Base-by-base conservation (phyloP, 2,329 filamentous ascomycete genomes). In the Stagonosporopsis cucurbitacearum region DNA sequence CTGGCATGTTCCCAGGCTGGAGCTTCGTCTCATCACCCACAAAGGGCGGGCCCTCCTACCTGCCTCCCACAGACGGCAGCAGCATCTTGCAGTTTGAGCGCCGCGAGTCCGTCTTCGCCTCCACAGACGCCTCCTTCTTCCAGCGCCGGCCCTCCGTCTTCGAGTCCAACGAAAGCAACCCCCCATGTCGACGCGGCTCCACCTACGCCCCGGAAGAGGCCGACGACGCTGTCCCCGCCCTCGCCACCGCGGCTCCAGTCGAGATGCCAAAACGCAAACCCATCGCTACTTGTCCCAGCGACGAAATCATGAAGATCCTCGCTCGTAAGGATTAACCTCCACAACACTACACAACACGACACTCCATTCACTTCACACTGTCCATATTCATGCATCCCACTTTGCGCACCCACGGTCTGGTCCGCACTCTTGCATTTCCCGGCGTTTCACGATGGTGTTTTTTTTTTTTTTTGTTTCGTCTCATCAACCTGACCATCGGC, bases 281-380 rank as follows among this genome's bases (percentile, higher is more conserved):
- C 4, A 53, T 66, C 20, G 61, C 57, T 35, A 43, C 42, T 3
- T 63, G 64, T 37, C 66, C 64, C n/a, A 67, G 66, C 51, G 66
- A 68, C 15, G 66, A 65, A 32, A 67, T 68, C 26, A 64, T 64
- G 37, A 64, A 65, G 33, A 68, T 68, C 23, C 59, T 68, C 17
- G 66, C 64, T 39, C 50, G 64, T 58, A 55, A 62, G 47, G 62
- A 63, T 44, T 35, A 57, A 12, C 6, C 12, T 36, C 23, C 33
- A 25, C 3, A 7, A 30, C 26, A 30, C 26, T 11, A 30, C 9
- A 7, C 4, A 7, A 11, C 26, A 30, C 12, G 3, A 11, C 39
- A 35, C 30, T 39, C 28, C 45, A 22, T 68, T 60, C 56, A 53
- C 54, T 68, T 66, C 58, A 50, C 42, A 28, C 9, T 67, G 60